Conservation (phyloP, 345 rosid species). For the Brassica napus region DNA sequence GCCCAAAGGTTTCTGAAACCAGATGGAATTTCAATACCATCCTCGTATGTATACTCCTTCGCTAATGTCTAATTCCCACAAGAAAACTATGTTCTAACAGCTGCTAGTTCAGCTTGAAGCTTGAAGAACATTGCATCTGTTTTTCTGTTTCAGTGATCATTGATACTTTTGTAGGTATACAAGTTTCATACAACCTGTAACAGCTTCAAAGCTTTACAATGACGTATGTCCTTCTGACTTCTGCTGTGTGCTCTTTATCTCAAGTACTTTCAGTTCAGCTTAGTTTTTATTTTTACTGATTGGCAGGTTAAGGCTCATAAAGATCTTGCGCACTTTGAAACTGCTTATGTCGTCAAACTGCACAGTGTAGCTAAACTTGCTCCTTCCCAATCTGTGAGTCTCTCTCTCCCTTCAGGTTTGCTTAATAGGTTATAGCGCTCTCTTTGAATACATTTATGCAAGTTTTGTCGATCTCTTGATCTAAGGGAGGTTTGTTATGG, state of each 20-base stretch:
- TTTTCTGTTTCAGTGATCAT: conserved; percentile 16
- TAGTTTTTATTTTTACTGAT: conserved; percentile 17
- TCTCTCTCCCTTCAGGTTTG: conserved; percentile 9
- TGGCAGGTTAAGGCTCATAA: conserved; percentile 83
- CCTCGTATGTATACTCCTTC: conserved; percentile 64
- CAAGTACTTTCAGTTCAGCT: conserved; percentile 10
- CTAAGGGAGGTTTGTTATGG: conserved; percentile 4
- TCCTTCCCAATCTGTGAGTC: conserved; percentile 76
- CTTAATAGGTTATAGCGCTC: background rate
- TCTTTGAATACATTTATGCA: conserved; percentile 8
- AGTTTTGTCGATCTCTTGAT: background rate
- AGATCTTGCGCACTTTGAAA: conserved; percentile 89
- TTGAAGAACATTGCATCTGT: background rate
- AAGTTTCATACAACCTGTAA: conserved; percentile 91
- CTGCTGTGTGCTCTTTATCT: conserved; percentile 2
- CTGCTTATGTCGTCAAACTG: conserved; percentile 93
- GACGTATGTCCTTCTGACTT: conserved; percentile 53
- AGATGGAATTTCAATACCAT: conserved; percentile 97
- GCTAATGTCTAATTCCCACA: background rate
- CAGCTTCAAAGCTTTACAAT: conserved; percentile 84
- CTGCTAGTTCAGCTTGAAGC: background rate
- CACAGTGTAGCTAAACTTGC: conserved; percentile 88
- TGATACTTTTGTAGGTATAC: conserved; percentile 65
- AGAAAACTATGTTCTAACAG: background rate
- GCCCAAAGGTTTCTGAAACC: conserved; percentile 91